Conservation (phyloP, 768 basidiomycete genomes). For the Phaffia australis region DNA sequence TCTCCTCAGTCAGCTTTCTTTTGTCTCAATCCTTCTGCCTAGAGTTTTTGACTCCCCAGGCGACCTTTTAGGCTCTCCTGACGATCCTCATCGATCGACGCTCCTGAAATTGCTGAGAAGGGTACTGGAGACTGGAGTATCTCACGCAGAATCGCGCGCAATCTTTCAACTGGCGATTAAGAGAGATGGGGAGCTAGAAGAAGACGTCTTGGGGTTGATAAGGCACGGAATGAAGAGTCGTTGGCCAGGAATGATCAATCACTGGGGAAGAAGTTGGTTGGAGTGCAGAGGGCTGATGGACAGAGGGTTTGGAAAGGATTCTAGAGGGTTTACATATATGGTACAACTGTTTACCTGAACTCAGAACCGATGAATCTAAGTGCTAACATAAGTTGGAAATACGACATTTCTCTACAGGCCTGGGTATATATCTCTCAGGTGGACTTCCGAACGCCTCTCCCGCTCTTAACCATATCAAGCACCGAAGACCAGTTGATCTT, state of each 20-base stretch:
- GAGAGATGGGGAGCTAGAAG: constrained; percentile 23
- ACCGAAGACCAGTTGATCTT: constrained; percentile 15
- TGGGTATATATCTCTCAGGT: constrained; percentile 48
- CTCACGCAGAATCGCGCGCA: constrained; percentile 51
- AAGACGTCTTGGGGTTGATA: constrained; percentile 52
- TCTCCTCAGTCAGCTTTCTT: constrained; percentile 15
- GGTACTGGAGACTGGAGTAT: constrained; percentile 65
- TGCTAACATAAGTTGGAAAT: not conserved
- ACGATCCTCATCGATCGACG: constrained; percentile 42
- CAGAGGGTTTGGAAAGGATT: constrained; percentile 45
- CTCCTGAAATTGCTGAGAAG: constrained; percentile 54
- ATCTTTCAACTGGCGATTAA: constrained; percentile 47
- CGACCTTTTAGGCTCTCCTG: constrained; percentile 53
- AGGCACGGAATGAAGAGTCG: constrained; percentile 59
- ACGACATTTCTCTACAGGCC: constrained; percentile 34
- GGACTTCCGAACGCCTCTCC: constrained; percentile 33
- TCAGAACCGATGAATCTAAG: not conserved
- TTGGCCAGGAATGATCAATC: constrained; percentile 68
- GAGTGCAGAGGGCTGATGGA: constrained; percentile 45
- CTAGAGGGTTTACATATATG: constrained; percentile 62
- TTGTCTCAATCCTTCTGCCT: constrained; percentile 12
- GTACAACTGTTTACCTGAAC: constrained; percentile 31
- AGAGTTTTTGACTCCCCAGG: constrained; percentile 37
- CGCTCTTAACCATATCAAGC: constrained; percentile 27
- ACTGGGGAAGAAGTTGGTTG: constrained; percentile 51